Conservation (phyloP, 2,329 filamentous ascomycete genomes). For the Blumeriella jaapii region DNA sequence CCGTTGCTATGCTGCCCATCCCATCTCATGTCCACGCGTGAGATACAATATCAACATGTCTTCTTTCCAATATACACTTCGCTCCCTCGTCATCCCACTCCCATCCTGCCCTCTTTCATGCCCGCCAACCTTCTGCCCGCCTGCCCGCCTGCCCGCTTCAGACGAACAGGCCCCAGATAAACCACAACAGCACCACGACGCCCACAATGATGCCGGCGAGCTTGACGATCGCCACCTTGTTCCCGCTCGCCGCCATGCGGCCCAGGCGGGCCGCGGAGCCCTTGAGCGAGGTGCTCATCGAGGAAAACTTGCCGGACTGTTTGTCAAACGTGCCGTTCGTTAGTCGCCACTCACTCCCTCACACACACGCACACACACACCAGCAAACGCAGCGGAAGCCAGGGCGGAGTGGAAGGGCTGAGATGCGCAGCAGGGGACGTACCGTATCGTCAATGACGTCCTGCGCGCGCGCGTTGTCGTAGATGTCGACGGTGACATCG, state of each 20-base stretch:
- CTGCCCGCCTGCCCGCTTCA: slow-evolving; percentile 5
- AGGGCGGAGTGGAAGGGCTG: not conserved
- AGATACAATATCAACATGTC: slow-evolving; percentile 10
- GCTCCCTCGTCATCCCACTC: not conserved
- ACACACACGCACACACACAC: no score
- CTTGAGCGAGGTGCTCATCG: slow-evolving; percentile 70
- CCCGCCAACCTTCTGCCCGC: not conserved
- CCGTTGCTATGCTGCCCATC: slow-evolving; percentile 26
- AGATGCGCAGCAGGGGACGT: slow-evolving; percentile 33
- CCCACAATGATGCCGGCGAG: slow-evolving; percentile 73
- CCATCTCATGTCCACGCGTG: slow-evolving; percentile 16
- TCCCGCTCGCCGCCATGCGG: slow-evolving; percentile 83
- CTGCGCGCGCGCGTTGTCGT: slow-evolving; percentile 86
- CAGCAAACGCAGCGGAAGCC: not conserved
- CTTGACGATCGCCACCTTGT: slow-evolving; percentile 85
- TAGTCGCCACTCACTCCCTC: no score
- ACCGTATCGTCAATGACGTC: slow-evolving; percentile 81
- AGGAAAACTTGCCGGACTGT: slow-evolving; percentile 82
- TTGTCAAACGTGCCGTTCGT: no score
- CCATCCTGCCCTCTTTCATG: not conserved
- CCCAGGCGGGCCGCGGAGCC: slow-evolving; percentile 73
- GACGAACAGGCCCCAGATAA: slow-evolving; percentile 26
- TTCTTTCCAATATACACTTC: slow-evolving; percentile 3
- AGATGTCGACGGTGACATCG: slow-evolving; percentile 93
- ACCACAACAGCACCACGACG: slow-evolving; percentile 64